These are phyloP conservation scores for Pilatotrama ljubarskyi DNA, from an alignment of 768 basidiomycete species.

Conservation along the genomic window DNA sequence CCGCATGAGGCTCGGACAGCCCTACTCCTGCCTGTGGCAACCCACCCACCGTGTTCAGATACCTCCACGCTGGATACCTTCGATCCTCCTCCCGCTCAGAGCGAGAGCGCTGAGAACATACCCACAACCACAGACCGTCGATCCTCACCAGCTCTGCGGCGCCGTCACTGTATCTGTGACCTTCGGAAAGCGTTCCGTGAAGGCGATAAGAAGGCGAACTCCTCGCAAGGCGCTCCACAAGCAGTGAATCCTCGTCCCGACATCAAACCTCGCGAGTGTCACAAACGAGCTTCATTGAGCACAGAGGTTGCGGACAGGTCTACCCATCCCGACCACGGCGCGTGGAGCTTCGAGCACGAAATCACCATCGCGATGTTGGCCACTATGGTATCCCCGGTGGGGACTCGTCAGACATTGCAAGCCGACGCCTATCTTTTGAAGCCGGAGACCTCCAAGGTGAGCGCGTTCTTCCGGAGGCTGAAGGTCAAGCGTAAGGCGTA, in stretches of 20 bases:
- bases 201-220: not conserved
- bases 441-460: not conserved
- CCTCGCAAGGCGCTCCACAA: no score
- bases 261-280: no score
- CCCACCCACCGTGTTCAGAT: not conserved
- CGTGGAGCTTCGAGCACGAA: slow-evolving; percentile 19
- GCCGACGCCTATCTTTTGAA: not conserved
- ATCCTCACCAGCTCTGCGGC: slow-evolving; percentile 3
- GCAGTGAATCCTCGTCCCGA: no score
- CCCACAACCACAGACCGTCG: no score
- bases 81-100: not conserved
- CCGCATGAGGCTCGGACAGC: not conserved
- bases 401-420: no score
- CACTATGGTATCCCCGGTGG: slow-evolving; percentile 1
- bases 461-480: slow-evolving; percentile 3
- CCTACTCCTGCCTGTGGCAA: not conserved
- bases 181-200: slow-evolving; percentile 15
- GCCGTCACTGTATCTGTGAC: slow-evolving; percentile 9
- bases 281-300: no score
- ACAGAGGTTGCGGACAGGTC: not conserved
- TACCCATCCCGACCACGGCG: not conserved
- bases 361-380: slow-evolving; percentile 21
- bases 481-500: not conserved
- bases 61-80: not conserved
- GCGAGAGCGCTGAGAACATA: no score